Evolutionary conservation across 2,329 filamentous ascomycete genomes (phyloP).

Genomic region (Colletotrichum tropicicola): DNA sequence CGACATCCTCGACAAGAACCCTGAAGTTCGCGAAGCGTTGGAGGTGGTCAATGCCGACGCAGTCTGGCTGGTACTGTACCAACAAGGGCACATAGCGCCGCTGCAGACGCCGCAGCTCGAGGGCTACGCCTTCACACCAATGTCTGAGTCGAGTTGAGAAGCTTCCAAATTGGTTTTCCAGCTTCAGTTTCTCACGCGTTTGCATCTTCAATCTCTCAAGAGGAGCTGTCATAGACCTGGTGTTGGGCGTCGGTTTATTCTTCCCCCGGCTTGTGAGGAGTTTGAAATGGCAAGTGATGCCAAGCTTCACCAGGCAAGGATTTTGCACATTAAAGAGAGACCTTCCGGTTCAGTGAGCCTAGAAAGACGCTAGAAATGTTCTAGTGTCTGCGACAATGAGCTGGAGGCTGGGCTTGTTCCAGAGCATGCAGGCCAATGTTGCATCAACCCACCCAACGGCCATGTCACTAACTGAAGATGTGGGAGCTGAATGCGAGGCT

Average conservation of each 20-base stretch:
- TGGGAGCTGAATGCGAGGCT: neutral
- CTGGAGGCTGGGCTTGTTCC: neutral
- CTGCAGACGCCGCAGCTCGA: constrained; percentile 51
- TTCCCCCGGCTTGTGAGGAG: neutral
- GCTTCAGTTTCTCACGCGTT: too few relatives aligned
- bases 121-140: constrained; percentile 47
- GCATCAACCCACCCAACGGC: neutral
- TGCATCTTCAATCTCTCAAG: too few relatives aligned
- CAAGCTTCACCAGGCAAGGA: neutral
- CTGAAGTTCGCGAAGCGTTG: constrained; percentile 64
- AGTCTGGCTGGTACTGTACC: constrained; percentile 74
- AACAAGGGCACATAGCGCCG: constrained; percentile 50
- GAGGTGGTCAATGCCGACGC: constrained; percentile 76
- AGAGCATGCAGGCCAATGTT: neutral
- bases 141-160: constrained; percentile 25
- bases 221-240: too few relatives aligned
- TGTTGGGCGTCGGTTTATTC: too few relatives aligned
- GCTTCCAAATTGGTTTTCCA: too few relatives aligned
- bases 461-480: neutral
- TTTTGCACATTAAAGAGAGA: too few relatives aligned
- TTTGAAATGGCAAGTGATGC: neutral
- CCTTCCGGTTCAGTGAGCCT: neutral
- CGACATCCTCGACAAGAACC: constrained; percentile 56
- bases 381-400: neutral
- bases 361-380: constrained; percentile 15